These are phyloP conservation scores for Mimosa pudica DNA, from an alignment of 306 rosid genomes.

Conservation along the genomic window DNA sequence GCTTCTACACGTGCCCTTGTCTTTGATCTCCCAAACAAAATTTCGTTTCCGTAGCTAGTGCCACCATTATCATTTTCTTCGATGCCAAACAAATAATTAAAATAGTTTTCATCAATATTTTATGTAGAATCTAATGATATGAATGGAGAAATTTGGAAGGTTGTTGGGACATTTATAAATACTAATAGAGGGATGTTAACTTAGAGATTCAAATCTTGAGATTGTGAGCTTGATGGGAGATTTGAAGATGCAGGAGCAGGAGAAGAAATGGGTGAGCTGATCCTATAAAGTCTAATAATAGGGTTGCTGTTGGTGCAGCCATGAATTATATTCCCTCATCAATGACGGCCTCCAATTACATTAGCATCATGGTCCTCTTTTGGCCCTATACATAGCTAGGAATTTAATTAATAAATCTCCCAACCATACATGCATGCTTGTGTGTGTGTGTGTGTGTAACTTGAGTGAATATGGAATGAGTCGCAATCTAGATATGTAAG, in stretches of 20 bases:
- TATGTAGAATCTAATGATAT: too few relatives aligned
- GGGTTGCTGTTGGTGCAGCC: slow-evolving; percentile 74
- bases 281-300: slow-evolving; percentile 43
- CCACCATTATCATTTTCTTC: slow-evolving; percentile 41
- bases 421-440: neutral
- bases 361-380: neutral
- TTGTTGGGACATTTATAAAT: too few relatives aligned
- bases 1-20: slow-evolving; percentile 60
- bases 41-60: slow-evolving; percentile 5
- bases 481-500: neutral
- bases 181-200: neutral
- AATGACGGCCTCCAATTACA: slow-evolving; percentile 27
- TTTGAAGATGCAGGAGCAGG: slow-evolving; percentile 19
- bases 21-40: slow-evolving; percentile 59
- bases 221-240: slow-evolving; percentile 1
- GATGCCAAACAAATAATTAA: slow-evolving; percentile 38
- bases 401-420: neutral
- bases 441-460: too few relatives aligned
- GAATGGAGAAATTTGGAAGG: neutral
- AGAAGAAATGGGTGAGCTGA: slow-evolving; percentile 31
- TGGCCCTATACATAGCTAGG: neutral
- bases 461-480: neutral
- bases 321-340: slow-evolving; percentile 48
- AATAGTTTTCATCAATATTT: neutral
- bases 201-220: neutral